phyloP scores from a whole-genome alignment of 1,284 basidiomycete genomes.

The Cutaneotrichosporon sp. region DNA sequence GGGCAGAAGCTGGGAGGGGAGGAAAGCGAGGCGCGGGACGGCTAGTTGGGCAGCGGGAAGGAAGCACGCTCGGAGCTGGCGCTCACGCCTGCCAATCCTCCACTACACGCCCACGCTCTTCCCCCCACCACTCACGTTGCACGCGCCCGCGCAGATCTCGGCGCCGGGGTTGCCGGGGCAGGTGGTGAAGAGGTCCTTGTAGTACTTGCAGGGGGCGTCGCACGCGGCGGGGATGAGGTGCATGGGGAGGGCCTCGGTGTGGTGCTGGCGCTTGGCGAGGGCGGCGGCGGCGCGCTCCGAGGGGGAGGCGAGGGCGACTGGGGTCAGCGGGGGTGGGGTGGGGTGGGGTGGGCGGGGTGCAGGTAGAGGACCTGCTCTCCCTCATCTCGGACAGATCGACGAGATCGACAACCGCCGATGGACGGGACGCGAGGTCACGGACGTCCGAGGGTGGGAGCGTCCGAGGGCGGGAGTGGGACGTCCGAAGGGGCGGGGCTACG shows the following conservation, averaged over 20 bases:
- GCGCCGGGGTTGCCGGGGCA: constrained; percentile 10
- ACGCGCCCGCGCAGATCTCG: constrained; percentile 6
- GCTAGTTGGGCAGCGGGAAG: too few relatives aligned
- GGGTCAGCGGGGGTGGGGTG: neutral
- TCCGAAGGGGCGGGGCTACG: too few relatives aligned
- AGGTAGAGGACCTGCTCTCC: too few relatives aligned
- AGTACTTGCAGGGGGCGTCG: constrained; percentile 11
- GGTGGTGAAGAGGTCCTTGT: constrained; percentile 18
- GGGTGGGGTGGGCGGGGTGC: too few relatives aligned
- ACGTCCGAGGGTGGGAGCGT: too few relatives aligned
- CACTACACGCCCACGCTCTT: neutral
- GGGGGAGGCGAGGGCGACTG: neutral
- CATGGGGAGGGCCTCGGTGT: constrained; percentile 7
- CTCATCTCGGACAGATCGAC: too few relatives aligned
- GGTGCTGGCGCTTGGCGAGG: neutral
- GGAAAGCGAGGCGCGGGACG: too few relatives aligned
- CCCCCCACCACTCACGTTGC: constrained; percentile 15
- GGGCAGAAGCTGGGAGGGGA: neutral
- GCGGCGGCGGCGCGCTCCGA: constrained; percentile 1
- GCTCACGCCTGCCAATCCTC: too few relatives aligned
- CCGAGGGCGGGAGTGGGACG: too few relatives aligned
- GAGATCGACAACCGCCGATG: too few relatives aligned
- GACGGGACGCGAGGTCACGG: too few relatives aligned
- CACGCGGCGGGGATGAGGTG: constrained; percentile 12
- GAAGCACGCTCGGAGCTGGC: too few relatives aligned